Base-by-base conservation (phyloP, 768 basidiomycete genomes). In the Serendipita sp. region DNA sequence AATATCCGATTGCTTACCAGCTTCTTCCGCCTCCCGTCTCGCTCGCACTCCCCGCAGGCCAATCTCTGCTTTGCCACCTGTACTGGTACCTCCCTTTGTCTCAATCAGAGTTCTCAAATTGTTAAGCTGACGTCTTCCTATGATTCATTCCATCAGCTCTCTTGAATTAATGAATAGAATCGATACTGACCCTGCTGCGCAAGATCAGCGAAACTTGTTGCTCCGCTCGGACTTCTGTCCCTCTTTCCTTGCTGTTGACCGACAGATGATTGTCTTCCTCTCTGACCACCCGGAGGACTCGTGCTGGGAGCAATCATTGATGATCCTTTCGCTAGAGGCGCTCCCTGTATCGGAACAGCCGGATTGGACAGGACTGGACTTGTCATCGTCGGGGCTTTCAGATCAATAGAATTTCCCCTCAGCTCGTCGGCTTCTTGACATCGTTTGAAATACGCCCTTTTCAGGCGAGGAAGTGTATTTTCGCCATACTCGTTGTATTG, bases 11-110 rank as follows among this genome's bases (percentile, higher is more conserved):
- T 24, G 41, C 78, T 65, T 63, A 87, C 90, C 88, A 64, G 92
- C 91, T 71, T 95, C 92, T 38, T 95, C 92, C 3, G 87, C 85
- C 67, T 96, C 92, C 56, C 93, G 78, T 73, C 92, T 94, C 24
- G 87, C 83, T 42, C 86, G 83, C 17, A 90, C 88, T 26, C 83
- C 80, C 60, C 85, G 81, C 64, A 93, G 74, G 1, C 90, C 85
- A 61, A 76, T 77, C 64, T 78, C 86, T 5, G 68, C 85, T 81
- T 45, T 75, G 70, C 34, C 83, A 78, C 50, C 61, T 13, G 79
- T 78, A 31, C 81, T 81, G 56, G 81, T 69, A 11, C 76, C 73
- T 30, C 53, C 82, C 71, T 89, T 88, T 51, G 64, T 70, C 71
- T 73, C 90, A 62, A 94, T 75, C 69, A 92, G 84, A 7, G 85